A percentile compares a stretch with the other conserved stretches of the same genome.
Evolutionary conservation across 1,139 yeast species (phyloP).

Genomic region (Magnusiomyces clavatus): DNA sequence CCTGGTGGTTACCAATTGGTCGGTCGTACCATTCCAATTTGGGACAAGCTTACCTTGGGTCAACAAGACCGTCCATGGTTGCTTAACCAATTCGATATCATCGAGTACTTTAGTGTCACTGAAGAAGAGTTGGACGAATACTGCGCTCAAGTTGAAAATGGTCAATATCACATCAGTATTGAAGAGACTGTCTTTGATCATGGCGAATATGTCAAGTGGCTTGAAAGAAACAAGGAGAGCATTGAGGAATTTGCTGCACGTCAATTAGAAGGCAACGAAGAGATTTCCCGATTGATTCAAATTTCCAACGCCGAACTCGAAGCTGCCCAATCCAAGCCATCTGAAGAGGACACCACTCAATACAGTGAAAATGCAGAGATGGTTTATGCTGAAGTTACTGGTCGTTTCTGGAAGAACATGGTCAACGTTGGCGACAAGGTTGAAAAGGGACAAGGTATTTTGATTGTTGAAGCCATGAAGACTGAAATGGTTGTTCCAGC

Average conservation of each 20-base stretch:
- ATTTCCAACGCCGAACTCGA: slow-evolving; percentile 73
- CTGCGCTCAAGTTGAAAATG: slow-evolving; percentile 72
- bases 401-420: slow-evolving; percentile 92
- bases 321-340: slow-evolving; percentile 35
- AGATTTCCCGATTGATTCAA: slow-evolving; percentile 75
- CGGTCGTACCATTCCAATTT: slow-evolving; percentile 93
- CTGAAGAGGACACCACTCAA: slow-evolving; percentile 28
- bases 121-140: slow-evolving; percentile 71
- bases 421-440: slow-evolving; percentile 77
- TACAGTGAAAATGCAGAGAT: slow-evolving; percentile 70
- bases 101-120: slow-evolving; percentile 84
- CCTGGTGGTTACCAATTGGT: slow-evolving; percentile 98
- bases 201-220: slow-evolving; percentile 68
- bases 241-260: slow-evolving; percentile 60
- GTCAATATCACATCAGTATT: slow-evolving; percentile 67
- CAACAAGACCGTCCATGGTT: slow-evolving; percentile 80
- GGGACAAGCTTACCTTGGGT: slow-evolving; percentile 88
- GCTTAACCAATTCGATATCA: slow-evolving; percentile 83
- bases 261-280: slow-evolving; percentile 79
- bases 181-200: slow-evolving; percentile 79
- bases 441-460: slow-evolving; percentile 64
- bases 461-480: slow-evolving; percentile 96
- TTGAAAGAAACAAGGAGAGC: slow-evolving; percentile 60
- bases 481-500: slow-evolving; percentile 89
- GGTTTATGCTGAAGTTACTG: slow-evolving; percentile 90